Base-by-base conservation (phyloP, 2,329 filamentous ascomycete genomes). In the Coniella vitis region DNA sequence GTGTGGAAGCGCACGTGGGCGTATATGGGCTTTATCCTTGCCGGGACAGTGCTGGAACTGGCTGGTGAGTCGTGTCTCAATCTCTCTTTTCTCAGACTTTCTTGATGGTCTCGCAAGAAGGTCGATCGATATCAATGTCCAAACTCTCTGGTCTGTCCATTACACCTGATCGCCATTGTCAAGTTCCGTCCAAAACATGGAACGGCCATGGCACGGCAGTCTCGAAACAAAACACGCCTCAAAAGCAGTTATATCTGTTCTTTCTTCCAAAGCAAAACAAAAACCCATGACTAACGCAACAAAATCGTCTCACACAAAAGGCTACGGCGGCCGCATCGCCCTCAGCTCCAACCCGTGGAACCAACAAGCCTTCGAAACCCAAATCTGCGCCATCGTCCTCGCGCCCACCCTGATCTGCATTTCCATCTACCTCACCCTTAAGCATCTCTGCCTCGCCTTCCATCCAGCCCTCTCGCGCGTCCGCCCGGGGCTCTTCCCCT, bases 381-480 rank as follows among this genome's bases (percentile, higher is more conserved):
- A 82, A 54, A 80, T 83, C 61, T 73, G 72, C 64, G 68, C 71
- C 63, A 77, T 81, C 65, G 76, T 80, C 63, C 69, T 80, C 44
- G 75, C 68, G n/a, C 76, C 76, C 3, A 78, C 79, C 25, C 71
- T 84, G 51, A 69, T 83, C 63, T 80, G 78, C 63, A 77, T 79
- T 55, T 74, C 71, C 58, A 75, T 84, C 62, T 84, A 84, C 66
- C 73, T 84, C 21, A 81, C 76, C 3, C 73, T 84, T 51, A 80
- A 81, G 62, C 79, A 82, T 67, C 63, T 78, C 55, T 70, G 73
- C 50, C 64, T 76, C 31, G 63, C 69, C 40, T 66, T 79, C 53
- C 69, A 67, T 62, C 70, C 76, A 8, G 38, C 56, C 34, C 66
- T 77, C 46, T 79, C 76, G n/a, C 72, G 74, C 54, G 57, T 81